Percentiles rank a stretch among this genome's conserved stretches.
Evolutionary conservation across 371 early-diverging fungal species (phyloP).

Genomic region (Blastocladiella emersonii): DNA sequence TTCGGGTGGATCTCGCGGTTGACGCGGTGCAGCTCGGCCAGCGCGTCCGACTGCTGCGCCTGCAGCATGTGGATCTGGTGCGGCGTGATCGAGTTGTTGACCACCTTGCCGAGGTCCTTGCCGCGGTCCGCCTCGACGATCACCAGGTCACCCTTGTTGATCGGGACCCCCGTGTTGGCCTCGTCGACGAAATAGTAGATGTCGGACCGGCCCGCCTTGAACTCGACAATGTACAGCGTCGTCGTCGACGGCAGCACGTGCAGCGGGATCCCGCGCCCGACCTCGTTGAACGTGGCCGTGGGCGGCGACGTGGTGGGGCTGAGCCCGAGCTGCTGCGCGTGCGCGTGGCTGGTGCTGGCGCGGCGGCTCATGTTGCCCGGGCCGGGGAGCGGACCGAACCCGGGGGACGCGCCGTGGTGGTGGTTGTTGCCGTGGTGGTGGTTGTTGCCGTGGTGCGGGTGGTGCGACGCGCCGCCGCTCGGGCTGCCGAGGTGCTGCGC

Average conservation of each 20-base stretch:
- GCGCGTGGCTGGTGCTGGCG: neutral
- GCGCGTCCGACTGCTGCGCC: slow-evolving; percentile 21
- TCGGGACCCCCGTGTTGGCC: slow-evolving; percentile 14
- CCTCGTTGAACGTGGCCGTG: neutral
- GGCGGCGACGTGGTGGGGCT: neutral
- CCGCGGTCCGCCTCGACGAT: slow-evolving; percentile 95
- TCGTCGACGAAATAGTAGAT: slow-evolving; percentile 50
- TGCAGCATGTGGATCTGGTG: slow-evolving; percentile 41
- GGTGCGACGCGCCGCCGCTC: no score
- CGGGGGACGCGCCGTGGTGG: neutral
- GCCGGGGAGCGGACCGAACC: neutral
- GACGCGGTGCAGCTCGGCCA: slow-evolving; percentile 4
- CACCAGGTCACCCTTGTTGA: slow-evolving; percentile 59
- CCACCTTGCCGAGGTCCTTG: slow-evolving; percentile 79
- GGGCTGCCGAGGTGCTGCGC: neutral
- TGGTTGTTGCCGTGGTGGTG: neutral
- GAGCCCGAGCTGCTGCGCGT: neutral
- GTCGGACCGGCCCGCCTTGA: slow-evolving; percentile 76
- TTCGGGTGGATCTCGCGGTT: slow-evolving; percentile 60
- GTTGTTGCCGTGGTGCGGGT: neutral
- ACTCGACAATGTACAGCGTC: slow-evolving; percentile 63
- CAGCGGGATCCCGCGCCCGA: slow-evolving; percentile 2
- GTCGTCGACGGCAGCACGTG: slow-evolving; percentile 21
- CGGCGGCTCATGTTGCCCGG: neutral
- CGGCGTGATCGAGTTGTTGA: slow-evolving; percentile 38